Percentiles rank a stretch among this genome's conserved stretches.
phyloP scores from a whole-genome alignment of 169 alveolate species.

The Plasmodium blacklocki region DNA sequence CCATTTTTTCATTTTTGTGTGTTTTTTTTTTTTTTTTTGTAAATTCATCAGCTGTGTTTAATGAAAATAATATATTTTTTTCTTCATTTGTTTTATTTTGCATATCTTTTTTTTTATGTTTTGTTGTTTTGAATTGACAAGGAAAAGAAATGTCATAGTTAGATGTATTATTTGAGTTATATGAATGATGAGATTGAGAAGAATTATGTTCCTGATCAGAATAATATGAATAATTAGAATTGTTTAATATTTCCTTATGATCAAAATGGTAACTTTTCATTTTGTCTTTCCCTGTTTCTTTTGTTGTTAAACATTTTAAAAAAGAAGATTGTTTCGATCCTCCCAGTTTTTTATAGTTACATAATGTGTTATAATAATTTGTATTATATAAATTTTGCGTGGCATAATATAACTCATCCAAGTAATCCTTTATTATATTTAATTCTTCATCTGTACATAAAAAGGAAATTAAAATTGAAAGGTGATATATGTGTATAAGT shows the following conservation, averaged over 20 bases:
- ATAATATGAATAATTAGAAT: neutral
- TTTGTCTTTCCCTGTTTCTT: conserved; percentile 1
- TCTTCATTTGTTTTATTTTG: too few species aligned
- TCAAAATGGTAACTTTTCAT: conserved; percentile 17
- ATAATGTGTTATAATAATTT: conserved; percentile 40
- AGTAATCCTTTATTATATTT: conserved; percentile 15
- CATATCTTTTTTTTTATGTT: too few species aligned
- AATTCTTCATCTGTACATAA: conserved; percentile 23
- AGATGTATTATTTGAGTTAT: too few species aligned
- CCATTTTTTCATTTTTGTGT: too few species aligned
- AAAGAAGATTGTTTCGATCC: neutral
- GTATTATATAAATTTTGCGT: conserved; percentile 30
- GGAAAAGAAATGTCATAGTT: too few species aligned
- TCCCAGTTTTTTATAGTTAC: neutral
- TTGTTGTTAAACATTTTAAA: conserved; percentile 19
- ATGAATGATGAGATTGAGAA: too few species aligned
- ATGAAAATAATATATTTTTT: too few species aligned
- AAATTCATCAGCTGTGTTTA: too few species aligned
- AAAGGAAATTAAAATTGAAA: neutral
- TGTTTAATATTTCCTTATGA: neutral
- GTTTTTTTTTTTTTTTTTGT: too few species aligned
- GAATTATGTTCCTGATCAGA: too few species aligned
- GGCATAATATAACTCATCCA: conserved; percentile 13
- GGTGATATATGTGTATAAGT: neutral
- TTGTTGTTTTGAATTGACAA: too few species aligned